A percentile compares a stretch with the other conserved stretches of the same genome.
Evolutionary conservation across 768 basidiomycete species (phyloP).

Genomic region (Lactarius vividus): DNA sequence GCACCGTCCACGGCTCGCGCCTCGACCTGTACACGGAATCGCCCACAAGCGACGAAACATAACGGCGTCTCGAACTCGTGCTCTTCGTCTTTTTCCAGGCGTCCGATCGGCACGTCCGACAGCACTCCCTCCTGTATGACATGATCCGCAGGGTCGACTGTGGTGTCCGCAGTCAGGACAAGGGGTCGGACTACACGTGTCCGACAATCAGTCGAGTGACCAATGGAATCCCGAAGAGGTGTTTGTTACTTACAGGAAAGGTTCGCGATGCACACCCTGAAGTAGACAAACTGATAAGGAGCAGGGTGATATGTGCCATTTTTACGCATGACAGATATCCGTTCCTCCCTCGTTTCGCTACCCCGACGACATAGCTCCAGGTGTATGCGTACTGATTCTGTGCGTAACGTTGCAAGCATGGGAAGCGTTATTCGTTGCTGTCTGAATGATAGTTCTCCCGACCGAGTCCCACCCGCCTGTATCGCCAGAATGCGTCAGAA

Average conservation of each 20-base stretch:
- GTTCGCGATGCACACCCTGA: constrained; percentile 59
- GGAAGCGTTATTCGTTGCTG: constrained; percentile 71
- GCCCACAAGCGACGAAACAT: constrained; percentile 71
- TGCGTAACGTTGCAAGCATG: constrained; percentile 77
- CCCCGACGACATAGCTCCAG: constrained; percentile 34
- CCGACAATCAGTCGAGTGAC: constrained; percentile 6
- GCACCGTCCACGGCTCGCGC: constrained; percentile 32
- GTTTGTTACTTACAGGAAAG: constrained; percentile 53
- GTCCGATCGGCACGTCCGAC: constrained; percentile 60
- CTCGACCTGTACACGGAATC: constrained; percentile 50
- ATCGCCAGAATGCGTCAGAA: not conserved
- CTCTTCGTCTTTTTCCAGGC: constrained; percentile 54
- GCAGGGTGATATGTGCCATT: constrained; percentile 49
- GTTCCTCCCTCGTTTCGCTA: constrained; percentile 21
- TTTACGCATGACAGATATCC: constrained; percentile 30
- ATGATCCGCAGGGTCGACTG: constrained; percentile 58
- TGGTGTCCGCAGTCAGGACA: constrained; percentile 52
- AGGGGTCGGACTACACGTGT: constrained; percentile 46
- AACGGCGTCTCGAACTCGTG: constrained; percentile 53
- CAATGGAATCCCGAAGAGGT: constrained; percentile 1
- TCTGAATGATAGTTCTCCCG: constrained; percentile 74
- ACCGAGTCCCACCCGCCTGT: constrained; percentile 76
- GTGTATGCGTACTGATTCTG: constrained; percentile 59
- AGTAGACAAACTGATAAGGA: constrained; percentile 61
- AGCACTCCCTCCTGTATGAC: constrained; percentile 68